Conservation (phyloP, 371 early-diverging fungal genomes). For the Mucor velutinosus region DNA sequence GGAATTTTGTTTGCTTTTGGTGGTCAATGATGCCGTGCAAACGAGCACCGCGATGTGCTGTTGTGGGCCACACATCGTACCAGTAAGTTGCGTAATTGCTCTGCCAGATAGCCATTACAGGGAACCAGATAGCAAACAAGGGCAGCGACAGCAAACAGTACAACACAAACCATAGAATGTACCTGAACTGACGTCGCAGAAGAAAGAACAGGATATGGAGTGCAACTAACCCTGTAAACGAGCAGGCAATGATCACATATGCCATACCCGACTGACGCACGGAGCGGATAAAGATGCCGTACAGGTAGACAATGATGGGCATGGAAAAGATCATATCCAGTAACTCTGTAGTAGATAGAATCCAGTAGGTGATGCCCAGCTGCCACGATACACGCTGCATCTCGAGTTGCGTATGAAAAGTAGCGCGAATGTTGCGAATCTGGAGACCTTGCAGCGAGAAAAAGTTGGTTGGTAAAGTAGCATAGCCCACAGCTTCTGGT, state of each 20-base stretch:
- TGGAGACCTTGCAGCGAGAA: slow-evolving; percentile 44
- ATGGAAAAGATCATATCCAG: slow-evolving; percentile 44
- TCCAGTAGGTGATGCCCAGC: slow-evolving; percentile 43
- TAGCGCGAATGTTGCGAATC: slow-evolving; percentile 33
- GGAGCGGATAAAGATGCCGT: slow-evolving; percentile 36
- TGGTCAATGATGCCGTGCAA: slow-evolving; percentile 43
- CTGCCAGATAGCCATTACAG: slow-evolving; percentile 43
- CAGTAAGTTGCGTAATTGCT: slow-evolving; percentile 39
- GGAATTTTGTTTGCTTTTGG: neutral
- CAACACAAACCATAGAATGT: slow-evolving; percentile 46
- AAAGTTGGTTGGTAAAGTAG: slow-evolving; percentile 43
- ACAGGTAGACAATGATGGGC: slow-evolving; percentile 46
- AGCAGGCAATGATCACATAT: slow-evolving; percentile 37
- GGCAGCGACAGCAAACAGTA: slow-evolving; percentile 42
- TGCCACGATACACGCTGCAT: slow-evolving; percentile 39
- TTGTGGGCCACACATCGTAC: slow-evolving; percentile 50
- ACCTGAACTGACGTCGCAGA: slow-evolving; percentile 48
- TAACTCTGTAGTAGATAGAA: slow-evolving; percentile 42
- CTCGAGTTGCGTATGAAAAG: slow-evolving; percentile 49
- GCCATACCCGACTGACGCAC: slow-evolving; percentile 29
- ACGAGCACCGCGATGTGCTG: slow-evolving; percentile 16
- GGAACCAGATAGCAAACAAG: slow-evolving; percentile 47
- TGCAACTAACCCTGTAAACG: slow-evolving; percentile 31
- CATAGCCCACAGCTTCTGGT: slow-evolving; percentile 49
- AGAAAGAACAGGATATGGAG: slow-evolving; percentile 47